These are phyloP conservation scores for Pichia kluyveri DNA, from an alignment of 805 yeast species.

Conservation along the genomic window DNA sequence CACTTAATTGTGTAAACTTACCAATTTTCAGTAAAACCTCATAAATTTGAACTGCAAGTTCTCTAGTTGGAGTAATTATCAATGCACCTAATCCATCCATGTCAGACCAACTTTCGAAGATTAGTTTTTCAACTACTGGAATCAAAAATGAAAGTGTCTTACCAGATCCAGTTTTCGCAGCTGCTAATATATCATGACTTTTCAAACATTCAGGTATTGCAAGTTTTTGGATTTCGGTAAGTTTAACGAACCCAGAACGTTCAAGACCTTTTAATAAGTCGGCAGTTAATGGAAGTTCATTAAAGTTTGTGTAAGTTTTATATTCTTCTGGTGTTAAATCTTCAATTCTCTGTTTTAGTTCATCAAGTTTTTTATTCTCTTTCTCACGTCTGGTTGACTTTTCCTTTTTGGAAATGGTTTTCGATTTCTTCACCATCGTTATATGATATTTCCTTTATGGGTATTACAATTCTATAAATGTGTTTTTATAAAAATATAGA, in stretches of 20 bases:
- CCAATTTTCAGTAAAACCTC: constrained; percentile 84
- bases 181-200: constrained; percentile 74
- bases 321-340: constrained; percentile 40
- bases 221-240: constrained; percentile 82
- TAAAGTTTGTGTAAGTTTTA: constrained; percentile 40
- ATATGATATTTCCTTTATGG: not conserved
- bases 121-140: constrained; percentile 67
- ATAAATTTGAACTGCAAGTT: constrained; percentile 82
- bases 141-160: constrained; percentile 81
- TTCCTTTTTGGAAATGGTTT: constrained; percentile 23
- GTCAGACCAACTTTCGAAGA: constrained; percentile 67
- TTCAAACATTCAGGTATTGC: constrained; percentile 70
- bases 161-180: constrained; percentile 88
- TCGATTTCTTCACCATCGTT: constrained; percentile 23
- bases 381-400: constrained; percentile 17
- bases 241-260: constrained; percentile 64
- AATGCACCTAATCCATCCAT: constrained; percentile 85
- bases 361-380: constrained; percentile 29
- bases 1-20: constrained; percentile 62
- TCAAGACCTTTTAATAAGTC: constrained; percentile 63
- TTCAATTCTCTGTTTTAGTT: constrained; percentile 41
- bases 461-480: not conserved
- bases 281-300: constrained; percentile 67
- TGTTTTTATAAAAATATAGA: not conserved
- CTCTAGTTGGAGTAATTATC: constrained; percentile 87